These are phyloP conservation scores for Beverwykella pulmonaria DNA, from an alignment of 495 filamentous ascomycete species.

Conservation along the genomic window DNA sequence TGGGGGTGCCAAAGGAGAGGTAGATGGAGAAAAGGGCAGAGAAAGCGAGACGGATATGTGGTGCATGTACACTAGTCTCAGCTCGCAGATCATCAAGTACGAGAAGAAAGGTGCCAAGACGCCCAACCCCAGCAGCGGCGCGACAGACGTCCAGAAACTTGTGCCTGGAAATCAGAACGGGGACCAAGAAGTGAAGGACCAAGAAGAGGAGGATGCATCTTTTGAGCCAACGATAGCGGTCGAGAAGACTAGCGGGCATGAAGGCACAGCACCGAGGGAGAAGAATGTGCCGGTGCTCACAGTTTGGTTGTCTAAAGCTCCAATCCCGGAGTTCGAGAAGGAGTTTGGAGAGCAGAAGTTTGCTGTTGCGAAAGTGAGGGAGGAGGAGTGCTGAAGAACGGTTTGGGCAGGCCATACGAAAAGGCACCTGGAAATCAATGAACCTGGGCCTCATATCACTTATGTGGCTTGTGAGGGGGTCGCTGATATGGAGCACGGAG, in stretches of 20 bases:
- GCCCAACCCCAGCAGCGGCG: background rate
- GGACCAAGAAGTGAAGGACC: too few species aligned
- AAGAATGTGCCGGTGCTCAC: slow-evolving; percentile 17
- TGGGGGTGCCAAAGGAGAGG: background rate
- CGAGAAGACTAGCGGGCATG: background rate
- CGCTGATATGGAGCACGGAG: too few species aligned
- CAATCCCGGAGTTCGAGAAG: slow-evolving; percentile 22
- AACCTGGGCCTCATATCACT: too few species aligned
- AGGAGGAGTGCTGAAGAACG: too few species aligned
- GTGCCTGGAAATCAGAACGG: too few species aligned
- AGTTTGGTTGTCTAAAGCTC: slow-evolving; percentile 8
- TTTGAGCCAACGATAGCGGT: background rate
- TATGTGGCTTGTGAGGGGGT: too few species aligned
- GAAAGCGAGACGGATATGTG: background rate
- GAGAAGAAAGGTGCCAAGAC: background rate
- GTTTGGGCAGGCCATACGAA: too few species aligned
- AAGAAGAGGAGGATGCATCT: background rate
- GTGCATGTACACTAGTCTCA: slow-evolving; percentile 19
- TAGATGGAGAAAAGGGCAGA: too few species aligned
- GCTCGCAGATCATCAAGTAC: background rate
- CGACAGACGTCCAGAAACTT: too few species aligned
- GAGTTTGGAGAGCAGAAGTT: slow-evolving; percentile 28
- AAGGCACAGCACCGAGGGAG: background rate
- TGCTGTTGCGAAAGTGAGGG: too few species aligned
- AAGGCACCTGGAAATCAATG: too few species aligned